Evolutionary conservation across 2,329 filamentous ascomycete genomes (phyloP), one percentile per base, ranked within the genome.

Genomic region (Chrysosphaeria jannelii): DNA sequence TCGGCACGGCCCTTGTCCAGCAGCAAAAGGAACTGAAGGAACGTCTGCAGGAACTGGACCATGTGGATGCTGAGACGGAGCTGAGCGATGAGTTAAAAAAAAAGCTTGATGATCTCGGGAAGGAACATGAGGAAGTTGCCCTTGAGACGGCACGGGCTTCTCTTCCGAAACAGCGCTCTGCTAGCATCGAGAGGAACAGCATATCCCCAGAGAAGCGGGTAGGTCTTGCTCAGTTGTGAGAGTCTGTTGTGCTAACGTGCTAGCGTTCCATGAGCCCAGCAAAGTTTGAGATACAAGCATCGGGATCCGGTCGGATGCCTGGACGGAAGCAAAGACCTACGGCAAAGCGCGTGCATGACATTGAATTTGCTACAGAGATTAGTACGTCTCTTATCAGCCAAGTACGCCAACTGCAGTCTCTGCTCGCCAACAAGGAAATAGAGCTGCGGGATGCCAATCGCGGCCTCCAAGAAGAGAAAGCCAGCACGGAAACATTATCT

Each of bases 341-440:
- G 3, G 61, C 70, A 7, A 85, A 67, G 39, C 66, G 79, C 24
- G 68, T 89, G 8, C 78, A 93, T 40, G 85, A 97, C 38, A 89
- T 97, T 38, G 78, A 91, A 35, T 89, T 97, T 38, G 85, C 81
- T n/a, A 79, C 85, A 23, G 81, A 97, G 39, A 91, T 97, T 36
- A 91, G 78, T 38, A 90, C 76, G 5, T 90, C 78, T 2, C 53
- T 97, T 24, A 67, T 97, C 24, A 66, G 71, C n/a, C 85, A 93
- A 46, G 72, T 97, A 23, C 69, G 85, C 30, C 78, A 85, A 39
- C 47, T 97, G 25, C 85, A 97, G 42, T 57, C 66, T 3, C 52
- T 89, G 10, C 55, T 97, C 8, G 59, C 68, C 0, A 78, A 93
- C 45, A 72, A 76, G 33, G 85, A 97, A 31, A 79, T 90, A 24